phyloP scores from a whole-genome alignment of 306 rosid species.

The Medicago arabica region DNA sequence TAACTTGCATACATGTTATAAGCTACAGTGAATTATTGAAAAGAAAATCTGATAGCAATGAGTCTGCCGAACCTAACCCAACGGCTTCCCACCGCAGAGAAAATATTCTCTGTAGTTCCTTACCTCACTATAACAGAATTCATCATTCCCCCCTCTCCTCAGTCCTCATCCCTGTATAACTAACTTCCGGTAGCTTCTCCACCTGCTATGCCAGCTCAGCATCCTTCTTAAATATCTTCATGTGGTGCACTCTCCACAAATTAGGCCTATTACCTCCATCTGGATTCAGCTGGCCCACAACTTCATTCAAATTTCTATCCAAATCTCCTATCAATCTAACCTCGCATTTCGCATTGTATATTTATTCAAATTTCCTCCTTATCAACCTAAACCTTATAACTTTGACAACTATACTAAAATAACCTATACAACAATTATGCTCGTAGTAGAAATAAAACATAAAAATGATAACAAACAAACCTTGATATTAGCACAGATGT shows the following conservation, averaged over 20 bases:
- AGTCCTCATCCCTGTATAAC: neutral
- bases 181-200: neutral
- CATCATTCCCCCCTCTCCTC: neutral
- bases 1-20: neutral
- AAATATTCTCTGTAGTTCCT: neutral
- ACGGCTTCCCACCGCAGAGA: neutral
- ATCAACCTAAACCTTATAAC: conserved; percentile 16
- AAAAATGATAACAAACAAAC: conserved; percentile 45
- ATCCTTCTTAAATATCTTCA: neutral
- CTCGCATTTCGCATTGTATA: neutral
- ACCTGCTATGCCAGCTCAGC: neutral
- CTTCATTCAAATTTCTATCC: neutral
- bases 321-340: conserved; percentile 31
- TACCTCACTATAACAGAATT: neutral
- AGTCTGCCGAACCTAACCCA: neutral
- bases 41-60: neutral
- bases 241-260: neutral
- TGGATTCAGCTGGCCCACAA: neutral
- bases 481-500: conserved; percentile 74
- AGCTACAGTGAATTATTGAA: neutral
- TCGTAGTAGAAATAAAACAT: conserved; percentile 15
- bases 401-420: neutral
- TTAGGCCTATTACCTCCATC: neutral
- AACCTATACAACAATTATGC: conserved; percentile 4
- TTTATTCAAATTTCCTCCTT: conserved; percentile 11